phyloP scores from a whole-genome alignment of 768 basidiomycete species.

The Tremella fuciformis region DNA sequence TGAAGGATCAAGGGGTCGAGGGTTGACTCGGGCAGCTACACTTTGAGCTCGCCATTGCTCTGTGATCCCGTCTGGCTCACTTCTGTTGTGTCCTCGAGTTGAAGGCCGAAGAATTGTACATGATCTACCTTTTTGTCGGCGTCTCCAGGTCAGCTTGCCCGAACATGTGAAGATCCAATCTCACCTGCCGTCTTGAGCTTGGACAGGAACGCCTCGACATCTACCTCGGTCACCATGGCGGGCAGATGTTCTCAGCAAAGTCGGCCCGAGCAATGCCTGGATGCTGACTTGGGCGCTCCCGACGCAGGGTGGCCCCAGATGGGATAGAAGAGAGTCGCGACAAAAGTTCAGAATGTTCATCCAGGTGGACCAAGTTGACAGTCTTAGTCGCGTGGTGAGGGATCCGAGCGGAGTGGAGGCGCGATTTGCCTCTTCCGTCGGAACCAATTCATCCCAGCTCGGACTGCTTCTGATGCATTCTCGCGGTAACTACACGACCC shows the following conservation, averaged over 20 bases:
- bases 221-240: constrained; percentile 23
- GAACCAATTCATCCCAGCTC: too few species aligned
- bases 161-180: constrained; percentile 6
- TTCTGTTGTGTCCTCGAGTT: constrained; percentile 32
- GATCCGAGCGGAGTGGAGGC: too few species aligned
- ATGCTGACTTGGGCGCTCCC: not conserved
- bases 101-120: constrained; percentile 45
- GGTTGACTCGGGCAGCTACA: constrained; percentile 38
- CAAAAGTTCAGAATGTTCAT: too few species aligned
- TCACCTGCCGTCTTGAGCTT: constrained; percentile 40
- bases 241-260: not conserved
- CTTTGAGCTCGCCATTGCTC: not conserved
- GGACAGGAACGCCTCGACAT: constrained; percentile 36
- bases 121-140: constrained; percentile 47
- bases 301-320: not conserved
- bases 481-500: too few species aligned
- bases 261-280: too few species aligned
- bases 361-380: too few species aligned
- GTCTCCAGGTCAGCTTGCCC: constrained; percentile 17
- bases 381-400: too few species aligned
- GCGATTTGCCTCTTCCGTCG: too few species aligned
- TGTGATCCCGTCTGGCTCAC: constrained; percentile 21
- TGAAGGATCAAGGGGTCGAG: constrained; percentile 39
- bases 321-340: not conserved
- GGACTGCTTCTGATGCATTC: too few species aligned